Base-by-base conservation (phyloP, 2,329 filamentous ascomycete species). In the Bisporella sp. region DNA sequence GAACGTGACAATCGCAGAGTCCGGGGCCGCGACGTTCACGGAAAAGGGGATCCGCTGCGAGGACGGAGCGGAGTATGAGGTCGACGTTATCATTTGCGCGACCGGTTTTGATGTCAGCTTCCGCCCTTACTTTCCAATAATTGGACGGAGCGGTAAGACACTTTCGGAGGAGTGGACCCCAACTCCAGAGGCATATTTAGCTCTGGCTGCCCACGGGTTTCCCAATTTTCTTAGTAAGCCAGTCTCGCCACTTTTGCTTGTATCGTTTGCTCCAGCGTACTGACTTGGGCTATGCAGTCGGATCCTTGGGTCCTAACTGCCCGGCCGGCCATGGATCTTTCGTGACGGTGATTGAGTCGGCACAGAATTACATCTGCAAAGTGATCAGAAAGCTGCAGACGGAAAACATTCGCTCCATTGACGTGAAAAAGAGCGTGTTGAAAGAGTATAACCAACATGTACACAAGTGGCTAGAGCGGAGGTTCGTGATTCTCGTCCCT, bases 341-440 rank as follows among this genome's bases (percentile, higher is more conserved):
- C 30, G 52, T 64, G 11, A 59, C 62, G 12, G 71, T 69, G 3
- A 71, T 73, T 48, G 72, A 77, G 5, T 64, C 69, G 4, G 70
- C 75, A 40, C 60, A 68, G 6, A 74, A 77, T 54, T 78, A 78
- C 57, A 64, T 75, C 41, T 62, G 73, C 13, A 67, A 69, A 54
- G 70, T 76, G 8, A 75, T 74, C 57, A 59, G 64, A 1, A 71
- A 71, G 37, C 73, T 69, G 5, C 58, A 61, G 44, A 44, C 43
- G 35, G 71, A 75, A 54, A 67, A 71, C 54, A 64, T 74, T 49
- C 64, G 65, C 6, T 64, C 68, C n/a, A 66, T 78, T 21, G 21
- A 21, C 21, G 21, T 21, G 21, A 21, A 21, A 21, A 21, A 21
- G 21, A 21, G 21, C 21, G 21, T 21, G 21, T 3, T 21, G 21